phyloP scores from a whole-genome alignment of 2,329 filamentous ascomycete genomes.

The Leptosphaerulina australis region DNA sequence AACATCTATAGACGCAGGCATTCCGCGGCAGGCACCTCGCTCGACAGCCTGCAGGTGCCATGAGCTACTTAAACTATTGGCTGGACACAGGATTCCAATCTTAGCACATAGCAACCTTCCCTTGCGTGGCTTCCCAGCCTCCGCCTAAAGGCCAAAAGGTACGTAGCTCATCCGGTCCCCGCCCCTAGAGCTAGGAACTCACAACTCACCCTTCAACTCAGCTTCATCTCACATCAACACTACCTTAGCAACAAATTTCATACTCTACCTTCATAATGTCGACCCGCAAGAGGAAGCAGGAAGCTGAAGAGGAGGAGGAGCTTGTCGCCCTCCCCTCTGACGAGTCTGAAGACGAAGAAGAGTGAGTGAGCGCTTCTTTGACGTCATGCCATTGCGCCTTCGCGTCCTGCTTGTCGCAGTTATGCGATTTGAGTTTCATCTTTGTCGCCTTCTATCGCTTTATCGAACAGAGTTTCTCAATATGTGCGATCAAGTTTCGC shows the following conservation, averaged over 20 bases:
- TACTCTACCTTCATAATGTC: constrained; percentile 41
- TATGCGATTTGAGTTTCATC: constrained; percentile 25
- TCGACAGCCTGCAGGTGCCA: constrained; percentile 28
- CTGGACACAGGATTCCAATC: constrained; percentile 26
- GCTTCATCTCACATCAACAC: constrained; percentile 25
- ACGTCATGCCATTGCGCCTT: constrained; percentile 44
- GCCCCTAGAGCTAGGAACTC: constrained; percentile 23
- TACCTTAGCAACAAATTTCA: constrained; percentile 7
- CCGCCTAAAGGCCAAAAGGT: constrained; percentile 32
- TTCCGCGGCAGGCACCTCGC: constrained; percentile 13
- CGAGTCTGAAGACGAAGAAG: constrained; percentile 53
- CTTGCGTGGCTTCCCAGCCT: constrained; percentile 41
- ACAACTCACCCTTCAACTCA: constrained; percentile 27
- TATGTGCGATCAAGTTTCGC: constrained; percentile 7
- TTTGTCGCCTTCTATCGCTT: constrained; percentile 25
- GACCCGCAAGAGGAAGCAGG: constrained; percentile 54
- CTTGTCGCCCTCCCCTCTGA: constrained; percentile 52
- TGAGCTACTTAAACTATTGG: constrained; percentile 34
- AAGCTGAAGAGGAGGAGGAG: constrained; percentile 52
- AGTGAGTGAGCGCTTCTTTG: constrained; percentile 48
- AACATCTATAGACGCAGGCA: constrained; percentile 12
- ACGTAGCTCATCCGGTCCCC: constrained; percentile 41
- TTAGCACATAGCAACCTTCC: constrained; percentile 35
- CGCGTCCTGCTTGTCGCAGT: constrained; percentile 27
- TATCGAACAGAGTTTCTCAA: constrained; percentile 19